Percentiles rank a stretch among this genome's conserved stretches.
phyloP scores from a whole-genome alignment of 1,139 yeast species.

The Kodamaea arcana region DNA sequence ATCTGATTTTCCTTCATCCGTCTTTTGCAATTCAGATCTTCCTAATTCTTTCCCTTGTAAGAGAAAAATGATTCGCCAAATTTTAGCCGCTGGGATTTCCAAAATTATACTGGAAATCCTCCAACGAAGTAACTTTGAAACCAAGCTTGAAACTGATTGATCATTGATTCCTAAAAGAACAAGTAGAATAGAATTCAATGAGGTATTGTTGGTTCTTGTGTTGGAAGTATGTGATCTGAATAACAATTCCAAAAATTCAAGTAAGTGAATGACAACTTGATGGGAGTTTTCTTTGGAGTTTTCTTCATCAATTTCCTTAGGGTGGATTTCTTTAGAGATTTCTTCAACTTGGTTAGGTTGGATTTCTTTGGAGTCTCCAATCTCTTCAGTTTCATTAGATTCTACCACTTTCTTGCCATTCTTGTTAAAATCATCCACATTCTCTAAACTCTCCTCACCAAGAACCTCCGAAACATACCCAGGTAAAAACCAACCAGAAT shows the following conservation, averaged over 20 bases:
- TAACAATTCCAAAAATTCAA: conserved; percentile 16
- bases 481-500: conserved; percentile 20
- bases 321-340: too few species aligned
- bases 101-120: conserved; percentile 32
- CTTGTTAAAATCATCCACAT: too few species aligned
- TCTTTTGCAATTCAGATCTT: too few species aligned
- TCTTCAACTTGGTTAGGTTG: too few species aligned
- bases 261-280: conserved; percentile 8
- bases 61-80: conserved; percentile 46
- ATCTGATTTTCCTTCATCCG: too few species aligned
- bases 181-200: conserved; percentile 25
- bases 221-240: conserved; percentile 12
- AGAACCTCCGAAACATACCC: conserved; percentile 6
- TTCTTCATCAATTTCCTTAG: too few species aligned
- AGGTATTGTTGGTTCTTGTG: neutral
- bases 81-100: conserved; percentile 17
- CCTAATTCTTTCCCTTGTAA: too few species aligned
- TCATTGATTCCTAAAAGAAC: conserved; percentile 30
- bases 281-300: too few species aligned
- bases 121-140: conserved; percentile 47
- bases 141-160: conserved; percentile 26
- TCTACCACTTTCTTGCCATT: too few species aligned
- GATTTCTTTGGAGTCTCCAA: too few species aligned
- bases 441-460: neutral
- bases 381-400: too few species aligned